These are phyloP conservation scores for Trichoderma sp. DNA, from an alignment of 2,329 filamentous ascomycete genomes.

Conservation along the genomic window DNA sequence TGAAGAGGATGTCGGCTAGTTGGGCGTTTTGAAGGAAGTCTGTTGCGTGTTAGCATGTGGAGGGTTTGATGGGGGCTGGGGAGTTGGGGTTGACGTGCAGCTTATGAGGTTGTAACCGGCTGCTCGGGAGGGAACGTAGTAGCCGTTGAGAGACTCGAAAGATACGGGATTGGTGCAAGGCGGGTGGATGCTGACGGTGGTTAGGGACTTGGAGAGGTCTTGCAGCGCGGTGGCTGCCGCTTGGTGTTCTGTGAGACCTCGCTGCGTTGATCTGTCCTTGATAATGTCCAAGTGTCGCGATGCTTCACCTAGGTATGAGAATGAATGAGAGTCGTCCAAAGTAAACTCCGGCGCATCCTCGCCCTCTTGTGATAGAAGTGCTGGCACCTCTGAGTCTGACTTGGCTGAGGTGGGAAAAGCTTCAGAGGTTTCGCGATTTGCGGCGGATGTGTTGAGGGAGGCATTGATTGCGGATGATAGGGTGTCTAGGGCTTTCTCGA, in stretches of 20 bases:
- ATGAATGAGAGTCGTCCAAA: slow-evolving; percentile 10
- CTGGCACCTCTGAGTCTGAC: background rate
- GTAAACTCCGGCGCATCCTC: background rate
- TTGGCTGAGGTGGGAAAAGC: background rate
- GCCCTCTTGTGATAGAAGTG: background rate
- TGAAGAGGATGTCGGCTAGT: slow-evolving; percentile 6
- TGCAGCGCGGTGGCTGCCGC: background rate
- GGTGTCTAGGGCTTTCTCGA: slow-evolving; percentile 8
- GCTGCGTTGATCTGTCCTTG: background rate
- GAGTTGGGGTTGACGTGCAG: background rate
- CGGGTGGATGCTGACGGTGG: background rate
- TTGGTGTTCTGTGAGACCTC: background rate
- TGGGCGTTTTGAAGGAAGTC: slow-evolving; percentile 13
- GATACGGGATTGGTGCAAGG: background rate
- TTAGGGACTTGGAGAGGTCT: slow-evolving; percentile 5
- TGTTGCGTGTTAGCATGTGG: background rate
- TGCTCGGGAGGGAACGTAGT: background rate
- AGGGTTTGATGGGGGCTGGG: too few species aligned
- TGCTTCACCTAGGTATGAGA: slow-evolving; percentile 1
- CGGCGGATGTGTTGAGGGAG: background rate
- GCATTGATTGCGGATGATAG: slow-evolving; percentile 2
- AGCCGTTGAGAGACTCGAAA: slow-evolving; percentile 5
- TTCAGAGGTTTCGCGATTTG: background rate
- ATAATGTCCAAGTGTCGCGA: background rate
- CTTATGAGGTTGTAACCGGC: slow-evolving; percentile 16